Evolutionary conservation across 495 filamentous ascomycete genomes (phyloP).

Genomic region (Lepraria neglecta): DNA sequence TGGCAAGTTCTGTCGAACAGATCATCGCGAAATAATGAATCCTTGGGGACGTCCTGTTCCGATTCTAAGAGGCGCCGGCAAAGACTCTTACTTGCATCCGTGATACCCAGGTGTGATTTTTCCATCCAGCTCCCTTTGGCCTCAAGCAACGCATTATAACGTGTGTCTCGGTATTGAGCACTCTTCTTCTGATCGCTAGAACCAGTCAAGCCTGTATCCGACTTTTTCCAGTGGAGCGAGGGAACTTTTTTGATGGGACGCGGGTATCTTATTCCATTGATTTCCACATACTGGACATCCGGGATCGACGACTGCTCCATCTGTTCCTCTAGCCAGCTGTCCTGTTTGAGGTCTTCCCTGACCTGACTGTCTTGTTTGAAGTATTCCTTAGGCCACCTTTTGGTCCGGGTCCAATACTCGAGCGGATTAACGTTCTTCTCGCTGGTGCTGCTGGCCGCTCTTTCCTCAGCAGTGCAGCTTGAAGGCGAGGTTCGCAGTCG

Average conservation of each 20-base stretch:
- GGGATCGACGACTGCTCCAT: no score
- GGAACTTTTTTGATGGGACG: no score
- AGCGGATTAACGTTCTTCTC: constrained; percentile 9
- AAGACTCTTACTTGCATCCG: constrained; percentile 26
- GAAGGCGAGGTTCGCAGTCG: no score
- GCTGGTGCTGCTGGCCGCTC: not conserved
- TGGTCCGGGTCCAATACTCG: constrained; percentile 11
- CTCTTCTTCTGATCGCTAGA: constrained; percentile 28
- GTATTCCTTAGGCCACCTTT: constrained; percentile 21
- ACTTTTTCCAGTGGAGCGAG: no score
- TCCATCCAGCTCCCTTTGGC: constrained; percentile 40
- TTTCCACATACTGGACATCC: no score
- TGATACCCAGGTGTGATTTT: constrained; percentile 31
- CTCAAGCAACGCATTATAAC: constrained; percentile 33
- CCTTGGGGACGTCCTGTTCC: constrained; percentile 31
- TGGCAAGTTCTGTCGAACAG: constrained; percentile 32
- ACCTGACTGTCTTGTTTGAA: constrained; percentile 20
- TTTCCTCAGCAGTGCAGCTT: not conserved
- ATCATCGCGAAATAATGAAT: constrained; percentile 37
- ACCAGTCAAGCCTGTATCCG: no score
- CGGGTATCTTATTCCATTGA: no score
- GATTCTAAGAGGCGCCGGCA: constrained; percentile 32
- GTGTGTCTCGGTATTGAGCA: constrained; percentile 33
- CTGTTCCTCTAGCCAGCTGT: constrained; percentile 14
- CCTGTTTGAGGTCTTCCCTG: constrained; percentile 21